These are phyloP conservation scores for Lachnellula subtilissima DNA, from an alignment of 2,329 filamentous ascomycete species.

Conservation along the genomic window DNA sequence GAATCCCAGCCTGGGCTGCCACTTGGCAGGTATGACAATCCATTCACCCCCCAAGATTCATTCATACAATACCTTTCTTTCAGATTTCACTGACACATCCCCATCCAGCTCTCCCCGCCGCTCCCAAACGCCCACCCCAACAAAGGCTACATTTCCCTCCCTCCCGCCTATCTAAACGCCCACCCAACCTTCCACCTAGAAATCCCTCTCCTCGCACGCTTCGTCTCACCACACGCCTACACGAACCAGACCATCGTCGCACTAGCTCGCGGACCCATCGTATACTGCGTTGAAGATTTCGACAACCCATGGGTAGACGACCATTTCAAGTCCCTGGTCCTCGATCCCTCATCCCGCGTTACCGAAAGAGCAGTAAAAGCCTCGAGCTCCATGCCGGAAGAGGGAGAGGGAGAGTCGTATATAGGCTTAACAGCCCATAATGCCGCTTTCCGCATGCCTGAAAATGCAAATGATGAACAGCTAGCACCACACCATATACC, in stretches of 20 bases:
- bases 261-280: slow-evolving; percentile 51
- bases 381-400: not conserved
- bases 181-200: slow-evolving; percentile 41
- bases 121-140: slow-evolving; percentile 27
- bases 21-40: slow-evolving; percentile 26
- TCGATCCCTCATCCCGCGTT: slow-evolving; percentile 15
- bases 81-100: slow-evolving; percentile 23
- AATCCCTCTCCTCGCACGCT: slow-evolving; percentile 43
- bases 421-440: slow-evolving; percentile 17
- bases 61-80: no score
- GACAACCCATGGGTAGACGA: slow-evolving; percentile 52
- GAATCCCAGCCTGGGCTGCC: slow-evolving; percentile 51
- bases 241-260: slow-evolving; percentile 51
- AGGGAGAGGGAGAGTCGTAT: slow-evolving; percentile 19
- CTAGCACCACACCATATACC: slow-evolving; percentile 3
- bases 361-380: slow-evolving; percentile 7
- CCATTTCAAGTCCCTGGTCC: slow-evolving; percentile 43
- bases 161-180: slow-evolving; percentile 35
- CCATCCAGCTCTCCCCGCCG: slow-evolving; percentile 13
- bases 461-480: slow-evolving; percentile 2
- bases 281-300: slow-evolving; percentile 57
- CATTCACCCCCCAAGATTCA: not conserved
- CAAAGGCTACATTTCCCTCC: slow-evolving; percentile 47
- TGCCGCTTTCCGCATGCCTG: slow-evolving; percentile 13
- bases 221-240: slow-evolving; percentile 49